Evolutionary conservation across 2,329 filamentous ascomycete species (phyloP).

Genomic region (Monilinia fructicola): DNA sequence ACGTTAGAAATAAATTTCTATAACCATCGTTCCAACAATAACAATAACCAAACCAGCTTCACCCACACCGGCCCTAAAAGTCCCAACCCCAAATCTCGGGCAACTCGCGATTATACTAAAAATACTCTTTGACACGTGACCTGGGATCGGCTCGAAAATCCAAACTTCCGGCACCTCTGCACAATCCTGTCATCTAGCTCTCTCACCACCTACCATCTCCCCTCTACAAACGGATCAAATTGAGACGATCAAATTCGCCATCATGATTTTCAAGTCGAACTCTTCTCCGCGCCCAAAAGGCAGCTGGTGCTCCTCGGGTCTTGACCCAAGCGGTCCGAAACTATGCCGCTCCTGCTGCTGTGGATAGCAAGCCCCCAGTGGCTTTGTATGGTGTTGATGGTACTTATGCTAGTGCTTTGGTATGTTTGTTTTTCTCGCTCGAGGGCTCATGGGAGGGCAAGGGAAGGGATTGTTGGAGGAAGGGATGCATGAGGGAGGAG

Average conservation of each 20-base stretch:
- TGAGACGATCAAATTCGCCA: slow-evolving; percentile 32
- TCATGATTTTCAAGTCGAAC: slow-evolving; percentile 41
- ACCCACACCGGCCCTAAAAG: not conserved
- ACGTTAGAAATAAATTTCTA: not conserved
- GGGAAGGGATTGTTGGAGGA: slow-evolving; percentile 21
- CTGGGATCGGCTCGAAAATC: slow-evolving; percentile 20
- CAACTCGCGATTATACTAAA: not conserved
- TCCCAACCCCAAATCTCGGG: slow-evolving; percentile 4
- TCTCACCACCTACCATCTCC: slow-evolving; percentile 27
- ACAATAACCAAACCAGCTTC: not conserved
- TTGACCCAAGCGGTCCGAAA: slow-evolving; percentile 62
- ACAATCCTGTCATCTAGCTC: slow-evolving; percentile 21
- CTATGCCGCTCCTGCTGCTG: slow-evolving; percentile 65
- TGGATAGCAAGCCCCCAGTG: slow-evolving; percentile 78
- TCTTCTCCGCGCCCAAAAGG: slow-evolving; percentile 39
- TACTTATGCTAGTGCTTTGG: slow-evolving; percentile 97
- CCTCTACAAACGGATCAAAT: slow-evolving; percentile 35
- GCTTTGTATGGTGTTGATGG: slow-evolving; percentile 94
- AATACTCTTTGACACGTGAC: not conserved
- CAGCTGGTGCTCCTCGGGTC: slow-evolving; percentile 34
- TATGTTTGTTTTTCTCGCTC: slow-evolving; percentile 53
- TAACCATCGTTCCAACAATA: not conserved
- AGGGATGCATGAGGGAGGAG: not conserved
- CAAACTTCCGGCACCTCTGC: slow-evolving; percentile 22
- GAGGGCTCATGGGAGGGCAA: not conserved